These are phyloP conservation scores for Urochloa ruziziensis DNA, from an alignment of 176 grass and related monocot species.

Conservation along the genomic window DNA sequence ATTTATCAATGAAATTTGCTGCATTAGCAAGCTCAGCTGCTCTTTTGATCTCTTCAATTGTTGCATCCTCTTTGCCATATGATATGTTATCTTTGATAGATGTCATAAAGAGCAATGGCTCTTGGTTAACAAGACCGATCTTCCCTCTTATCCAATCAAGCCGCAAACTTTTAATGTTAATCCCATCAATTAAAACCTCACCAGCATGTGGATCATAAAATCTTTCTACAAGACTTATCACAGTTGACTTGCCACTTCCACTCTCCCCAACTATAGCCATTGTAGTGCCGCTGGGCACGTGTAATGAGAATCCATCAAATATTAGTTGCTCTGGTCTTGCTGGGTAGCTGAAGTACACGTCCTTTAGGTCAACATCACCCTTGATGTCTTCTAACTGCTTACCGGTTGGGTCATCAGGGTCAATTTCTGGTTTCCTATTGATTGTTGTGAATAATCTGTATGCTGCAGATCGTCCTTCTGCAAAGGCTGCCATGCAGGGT, in stretches of 20 bases:
- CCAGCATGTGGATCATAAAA: conserved; percentile 88
- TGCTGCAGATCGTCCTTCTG: conserved; percentile 78
- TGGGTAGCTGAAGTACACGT: conserved; percentile 86
- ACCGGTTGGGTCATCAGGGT: conserved; percentile 56
- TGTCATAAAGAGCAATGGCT: conserved; percentile 84
- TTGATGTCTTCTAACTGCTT: conserved; percentile 54
- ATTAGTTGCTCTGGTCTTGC: conserved; percentile 72
- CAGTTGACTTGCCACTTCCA: conserved; percentile 89
- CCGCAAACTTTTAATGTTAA: conserved; percentile 67
- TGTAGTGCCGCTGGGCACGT: conserved; percentile 62
- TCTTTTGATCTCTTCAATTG: conserved; percentile 71
- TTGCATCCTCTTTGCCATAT: conserved; percentile 82
- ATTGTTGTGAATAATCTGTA: conserved; percentile 78
- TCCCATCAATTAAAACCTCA: conserved; percentile 79
- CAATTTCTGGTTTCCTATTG: conserved; percentile 78
- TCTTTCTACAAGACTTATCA: conserved; percentile 75
- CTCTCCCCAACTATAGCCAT: conserved; percentile 93
- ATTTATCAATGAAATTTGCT: conserved; percentile 81
- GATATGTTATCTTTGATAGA: conserved; percentile 82
- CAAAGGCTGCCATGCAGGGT: conserved; percentile 73
- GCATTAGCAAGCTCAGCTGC: conserved; percentile 81
- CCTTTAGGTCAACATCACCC: conserved; percentile 74
- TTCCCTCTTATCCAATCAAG: conserved; percentile 76
- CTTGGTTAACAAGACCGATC: conserved; percentile 91
- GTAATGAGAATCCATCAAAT: conserved; percentile 81